Evolutionary conservation across 2,329 filamentous ascomycete genomes (phyloP), one percentile per base, ranked within the genome.

Genomic region (Aspergillus felis): DNA sequence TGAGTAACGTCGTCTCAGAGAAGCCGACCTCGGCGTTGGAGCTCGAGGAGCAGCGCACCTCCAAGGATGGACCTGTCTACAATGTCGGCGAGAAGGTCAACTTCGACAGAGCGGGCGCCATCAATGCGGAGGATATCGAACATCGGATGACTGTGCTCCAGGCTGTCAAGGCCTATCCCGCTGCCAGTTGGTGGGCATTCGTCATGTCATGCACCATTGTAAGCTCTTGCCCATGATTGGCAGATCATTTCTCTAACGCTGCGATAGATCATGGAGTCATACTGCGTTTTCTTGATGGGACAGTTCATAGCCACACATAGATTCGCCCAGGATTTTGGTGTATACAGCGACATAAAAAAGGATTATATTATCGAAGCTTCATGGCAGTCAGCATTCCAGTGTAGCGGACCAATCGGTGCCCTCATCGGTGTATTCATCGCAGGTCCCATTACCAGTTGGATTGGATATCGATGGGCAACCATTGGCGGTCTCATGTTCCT

Each of bases 391-490:
- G 32, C 32, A 35, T 35, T 35, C 32, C 32, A 35, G 32, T 35
- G 32, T 14, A 35, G 32, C 32, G 84, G 84, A 3, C 84, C 78
- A 51, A 62, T 87, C 0, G 80, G 81, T 3, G 74, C 74, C 6
- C 74, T 83, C 48, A 60, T 82, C 10, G 71, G 81, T n/a, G 81
- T 79, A 1, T 77, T 78, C 47, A 64, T 83, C 7, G 78, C 75
- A 22, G 81, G 83, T 62, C 76, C 71, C 56, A 79, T 83, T 54
- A 86, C 84, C 63, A 85, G 78, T 70, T 59, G 71, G n/a, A 81
- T 87, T 68, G 84, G 84, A 64, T 87, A 87, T 71, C 83, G 84
- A 51, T 86, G 79, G 77, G 78, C 83, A 12, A 85, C 82, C 55
- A 77, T 87, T 52, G 55, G 58, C 53, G 83, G 76, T 50, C 65